Conservation (phyloP, 164 flowering plant species). For the Chloranthus sessilifolius region DNA sequence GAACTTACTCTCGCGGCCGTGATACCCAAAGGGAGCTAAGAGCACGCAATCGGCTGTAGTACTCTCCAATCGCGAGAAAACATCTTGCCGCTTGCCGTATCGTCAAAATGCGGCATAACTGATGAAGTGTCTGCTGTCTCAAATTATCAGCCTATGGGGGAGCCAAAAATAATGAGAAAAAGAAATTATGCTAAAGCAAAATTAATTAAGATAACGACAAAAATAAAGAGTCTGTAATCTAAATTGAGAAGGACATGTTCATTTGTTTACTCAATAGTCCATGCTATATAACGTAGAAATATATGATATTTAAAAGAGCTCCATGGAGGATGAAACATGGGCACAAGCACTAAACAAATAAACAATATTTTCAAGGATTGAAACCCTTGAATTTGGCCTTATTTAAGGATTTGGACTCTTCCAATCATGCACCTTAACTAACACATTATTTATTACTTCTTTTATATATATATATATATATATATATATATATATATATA, state of each 20-base stretch:
- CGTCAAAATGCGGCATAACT: conserved; percentile 65
- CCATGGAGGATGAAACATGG: conserved; percentile 11
- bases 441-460: not conserved
- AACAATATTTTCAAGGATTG: conserved; percentile 20
- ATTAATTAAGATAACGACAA: not conserved
- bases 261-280: conserved; percentile 5
- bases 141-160: conserved; percentile 79
- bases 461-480: not conserved
- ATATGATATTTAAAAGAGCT: conserved; percentile 7
- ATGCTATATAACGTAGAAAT: too few relatives aligned
- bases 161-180: not conserved
- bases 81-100: conserved; percentile 86
- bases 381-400: conserved; percentile 19
- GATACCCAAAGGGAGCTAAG: conserved; percentile 92
- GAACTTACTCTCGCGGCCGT: conserved; percentile 87
- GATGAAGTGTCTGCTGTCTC: conserved; percentile 95
- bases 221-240: not conserved
- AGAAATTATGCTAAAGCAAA: not conserved
- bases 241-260: conserved; percentile 8
- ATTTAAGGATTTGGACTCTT: conserved; percentile 30
- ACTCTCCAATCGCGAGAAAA: conserved; percentile 84
- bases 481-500: not conserved
- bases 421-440: conserved; percentile 25
- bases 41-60: conserved; percentile 77
- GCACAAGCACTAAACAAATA: conserved; percentile 15